Conservation (phyloP, 176 grass and related monocot genomes). For the Carex littledalei region DNA sequence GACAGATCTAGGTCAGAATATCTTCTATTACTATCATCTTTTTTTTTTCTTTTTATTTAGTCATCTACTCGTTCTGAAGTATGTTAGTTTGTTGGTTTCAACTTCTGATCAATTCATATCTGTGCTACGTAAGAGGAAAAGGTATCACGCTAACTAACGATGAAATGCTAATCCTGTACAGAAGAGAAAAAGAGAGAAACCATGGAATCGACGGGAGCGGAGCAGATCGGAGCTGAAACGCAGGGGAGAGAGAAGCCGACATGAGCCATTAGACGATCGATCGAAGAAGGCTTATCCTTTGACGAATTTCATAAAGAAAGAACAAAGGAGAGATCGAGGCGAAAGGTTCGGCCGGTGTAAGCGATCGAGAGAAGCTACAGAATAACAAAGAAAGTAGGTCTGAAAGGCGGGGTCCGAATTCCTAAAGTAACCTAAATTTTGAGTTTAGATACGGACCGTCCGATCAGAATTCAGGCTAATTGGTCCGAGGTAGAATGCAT, state of each 20-base stretch:
- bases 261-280: neutral
- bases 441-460: no score
- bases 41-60: neutral
- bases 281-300: neutral
- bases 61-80: neutral
- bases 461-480: no score
- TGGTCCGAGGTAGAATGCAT: no score
- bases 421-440: no score
- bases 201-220: neutral
- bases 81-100: neutral
- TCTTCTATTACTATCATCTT: neutral
- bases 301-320: neutral
- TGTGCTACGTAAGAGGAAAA: neutral
- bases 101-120: neutral
- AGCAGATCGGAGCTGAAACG: neutral
- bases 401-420: neutral
- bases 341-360: neutral
- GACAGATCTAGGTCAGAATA: neutral
- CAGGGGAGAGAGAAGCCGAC: neutral
- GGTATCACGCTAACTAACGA: neutral
- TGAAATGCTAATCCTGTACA: neutral
- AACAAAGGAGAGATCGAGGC: neutral
- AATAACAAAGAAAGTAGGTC: neutral
- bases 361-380: neutral
- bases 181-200: constrained; percentile 1